A percentile compares a stretch with the other conserved stretches of the same genome.
Evolutionary conservation across 2,329 filamentous ascomycete species (phyloP).

Genomic region (Hortaea werneckii): DNA sequence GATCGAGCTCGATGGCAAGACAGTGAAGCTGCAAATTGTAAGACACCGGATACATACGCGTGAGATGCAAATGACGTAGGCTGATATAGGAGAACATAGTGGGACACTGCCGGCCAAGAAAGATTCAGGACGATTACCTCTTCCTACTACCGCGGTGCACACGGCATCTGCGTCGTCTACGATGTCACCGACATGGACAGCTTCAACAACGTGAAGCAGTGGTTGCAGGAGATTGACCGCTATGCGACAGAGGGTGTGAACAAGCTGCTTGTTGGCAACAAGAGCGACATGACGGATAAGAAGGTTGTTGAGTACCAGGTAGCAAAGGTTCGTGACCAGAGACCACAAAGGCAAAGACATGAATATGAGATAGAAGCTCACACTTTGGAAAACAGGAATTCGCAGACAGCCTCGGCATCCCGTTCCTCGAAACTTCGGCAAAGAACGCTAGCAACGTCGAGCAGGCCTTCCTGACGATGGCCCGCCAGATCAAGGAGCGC

Average conservation of each 20-base stretch:
- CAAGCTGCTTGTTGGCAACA: slow-evolving; percentile 98
- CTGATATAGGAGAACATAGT: slow-evolving; percentile 46
- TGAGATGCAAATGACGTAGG: neutral
- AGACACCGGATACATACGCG: slow-evolving; percentile 27
- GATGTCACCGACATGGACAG: slow-evolving; percentile 99
- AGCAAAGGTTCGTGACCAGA: slow-evolving; percentile 64
- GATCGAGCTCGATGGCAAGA: slow-evolving; percentile 99
- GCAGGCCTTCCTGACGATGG: slow-evolving; percentile 99
- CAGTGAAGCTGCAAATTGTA: slow-evolving; percentile 98
- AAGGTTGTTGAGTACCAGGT: slow-evolving; percentile 99
- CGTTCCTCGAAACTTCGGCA: slow-evolving; percentile 98
- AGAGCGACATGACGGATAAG: slow-evolving; percentile 99
- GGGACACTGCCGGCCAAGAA: slow-evolving; percentile 98
- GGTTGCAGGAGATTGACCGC: slow-evolving; percentile 98
- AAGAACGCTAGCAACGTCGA: slow-evolving; percentile 99
- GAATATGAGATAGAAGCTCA: slow-evolving; percentile 8
- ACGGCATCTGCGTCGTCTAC: slow-evolving; percentile 99
- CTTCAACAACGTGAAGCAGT: slow-evolving; percentile 99
- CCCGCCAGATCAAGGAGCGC: slow-evolving; percentile 98
- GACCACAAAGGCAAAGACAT: neutral
- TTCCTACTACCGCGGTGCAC: slow-evolving; percentile 97
- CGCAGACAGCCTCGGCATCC: slow-evolving; percentile 94
- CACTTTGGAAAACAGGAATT: slow-evolving; percentile 59
- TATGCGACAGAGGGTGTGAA: slow-evolving; percentile 99
- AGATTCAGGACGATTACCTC: slow-evolving; percentile 99